phyloP scores from a whole-genome alignment of 371 early-diverging fungal genomes.

The Smittium culicis region DNA sequence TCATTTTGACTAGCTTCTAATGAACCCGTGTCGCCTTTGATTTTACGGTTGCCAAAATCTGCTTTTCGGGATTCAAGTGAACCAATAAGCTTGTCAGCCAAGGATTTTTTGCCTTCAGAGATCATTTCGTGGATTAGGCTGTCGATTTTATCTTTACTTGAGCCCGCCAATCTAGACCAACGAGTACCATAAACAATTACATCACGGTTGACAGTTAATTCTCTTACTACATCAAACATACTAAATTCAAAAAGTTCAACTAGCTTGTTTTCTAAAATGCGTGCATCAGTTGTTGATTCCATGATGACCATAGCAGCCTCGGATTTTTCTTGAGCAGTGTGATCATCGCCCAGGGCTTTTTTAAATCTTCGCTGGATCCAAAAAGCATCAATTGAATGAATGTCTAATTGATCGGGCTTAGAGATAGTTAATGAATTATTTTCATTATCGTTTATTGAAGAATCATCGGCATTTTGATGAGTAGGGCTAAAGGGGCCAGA shows the following conservation, averaged over 20 bases:
- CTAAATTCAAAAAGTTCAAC: conserved; percentile 86
- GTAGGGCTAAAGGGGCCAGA: conserved; percentile 24
- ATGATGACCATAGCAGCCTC: conserved; percentile 58
- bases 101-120: conserved; percentile 46
- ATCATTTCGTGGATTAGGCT: conserved; percentile 54
- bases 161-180: too few relatives aligned
- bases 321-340: conserved; percentile 74
- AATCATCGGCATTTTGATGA: conserved; percentile 27
- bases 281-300: conserved; percentile 43
- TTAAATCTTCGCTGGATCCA: conserved; percentile 89
- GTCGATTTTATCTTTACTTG: conserved; percentile 34
- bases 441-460: conserved; percentile 32
- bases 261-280: conserved; percentile 88
- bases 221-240: conserved; percentile 82
- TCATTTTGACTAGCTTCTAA: not conserved
- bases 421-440: too few relatives aligned
- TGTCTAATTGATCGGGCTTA: conserved; percentile 32
- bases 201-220: conserved; percentile 73
- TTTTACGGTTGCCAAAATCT: not conserved
- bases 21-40: not conserved
- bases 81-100: conserved; percentile 46
- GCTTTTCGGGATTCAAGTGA: conserved; percentile 12
- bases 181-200: conserved; percentile 81
- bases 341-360: conserved; percentile 66
- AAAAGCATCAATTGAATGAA: conserved; percentile 74